Base-by-base conservation (phyloP, 164 flowering plant genomes). In the Sextonia rubra region DNA sequence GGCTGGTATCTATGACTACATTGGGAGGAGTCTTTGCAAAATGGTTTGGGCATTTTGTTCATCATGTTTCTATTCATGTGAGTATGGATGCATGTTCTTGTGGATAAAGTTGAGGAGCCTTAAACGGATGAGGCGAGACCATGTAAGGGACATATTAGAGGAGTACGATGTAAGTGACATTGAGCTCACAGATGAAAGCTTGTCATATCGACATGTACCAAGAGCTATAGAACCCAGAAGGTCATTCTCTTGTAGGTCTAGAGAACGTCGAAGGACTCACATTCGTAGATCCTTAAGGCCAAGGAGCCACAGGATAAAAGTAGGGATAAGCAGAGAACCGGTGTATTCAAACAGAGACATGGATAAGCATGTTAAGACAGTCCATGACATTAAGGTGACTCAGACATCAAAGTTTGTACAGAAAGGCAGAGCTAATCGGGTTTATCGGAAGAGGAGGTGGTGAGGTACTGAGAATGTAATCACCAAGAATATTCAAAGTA, bases 271-370 rank as follows among this genome's bases (percentile, higher is more conserved):
- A 76, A 60, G 72, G 68, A 71, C 47, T 63, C 85, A 76, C 73
- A 26, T 85, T 48, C 80, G 77, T 71, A 80, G 75, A 70, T 80
- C 87, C 27, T 68, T 86, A 69, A 70, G 82, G 81, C 85, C 90
- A 1, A 83, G 78, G 68, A 83, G 71, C 68, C 83, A 77, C 62
- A 77, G 77, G 1, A 56, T 76, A 48, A 75, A 71, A 48, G 78
- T 84, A 7, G 82, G 81, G 27, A 55, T 84, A 24, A 74, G 73
- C 23, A 77, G 77, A 62, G 77, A 68, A 58, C 66, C 73, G 2
- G 76, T 26, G 47, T 52, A 72, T 25, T 0, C 69, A 27, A 64
- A 56, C 63, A 76, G 66, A 55, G 76, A 66, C 25, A 58, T 22
- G 1, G 27, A 9, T 3, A 78, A 62, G 62, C 76, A 73, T 47